Conservation (phyloP, 108 stramenopile genomes). For the Hondaea fermentalgiana region DNA sequence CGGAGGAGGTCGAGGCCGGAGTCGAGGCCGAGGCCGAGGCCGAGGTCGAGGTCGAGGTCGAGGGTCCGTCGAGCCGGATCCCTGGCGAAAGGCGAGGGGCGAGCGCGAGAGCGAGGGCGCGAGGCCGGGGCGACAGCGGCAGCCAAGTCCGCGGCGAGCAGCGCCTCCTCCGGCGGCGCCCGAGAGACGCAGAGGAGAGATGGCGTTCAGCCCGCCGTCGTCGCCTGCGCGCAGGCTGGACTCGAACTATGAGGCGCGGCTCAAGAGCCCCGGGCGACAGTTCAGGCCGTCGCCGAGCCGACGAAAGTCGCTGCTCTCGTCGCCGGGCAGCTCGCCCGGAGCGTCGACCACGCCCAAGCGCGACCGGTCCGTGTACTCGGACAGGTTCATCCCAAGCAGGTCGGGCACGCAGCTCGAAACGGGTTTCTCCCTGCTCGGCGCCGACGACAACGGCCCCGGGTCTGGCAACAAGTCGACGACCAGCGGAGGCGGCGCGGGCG, state of each 20-base stretch:
- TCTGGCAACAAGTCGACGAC: neutral
- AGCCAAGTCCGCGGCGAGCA: too few relatives aligned
- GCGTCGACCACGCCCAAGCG: neutral
- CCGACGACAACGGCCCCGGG: conserved; percentile 14
- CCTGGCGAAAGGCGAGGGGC: too few relatives aligned
- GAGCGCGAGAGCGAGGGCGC: too few relatives aligned
- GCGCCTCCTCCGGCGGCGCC: too few relatives aligned
- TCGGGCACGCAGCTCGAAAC: conserved; percentile 19
- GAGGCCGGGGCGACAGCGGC: too few relatives aligned
- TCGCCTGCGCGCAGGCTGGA: neutral
- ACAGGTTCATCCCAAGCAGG: conserved; percentile 38
- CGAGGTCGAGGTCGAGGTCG: too few relatives aligned
- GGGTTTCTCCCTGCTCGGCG: neutral
- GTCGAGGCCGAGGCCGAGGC: too few relatives aligned
- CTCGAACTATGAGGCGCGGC: conserved; percentile 2
- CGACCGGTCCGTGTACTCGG: conserved; percentile 32
- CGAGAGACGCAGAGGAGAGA: neutral
- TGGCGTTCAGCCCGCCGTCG: conserved; percentile 18
- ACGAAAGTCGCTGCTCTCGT: neutral
- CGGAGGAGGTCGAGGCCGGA: too few relatives aligned
- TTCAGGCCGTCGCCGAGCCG: conserved; percentile 1
- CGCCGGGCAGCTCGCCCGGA: neutral
- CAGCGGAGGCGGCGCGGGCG: neutral
- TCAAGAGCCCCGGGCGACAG: conserved; percentile 14
- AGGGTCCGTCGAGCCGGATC: too few relatives aligned